Percentiles rank a stretch among this genome's conserved stretches.
Conservation (phyloP, 2,329 filamentous ascomycete species). For the Colletotrichum camelliae region DNA sequence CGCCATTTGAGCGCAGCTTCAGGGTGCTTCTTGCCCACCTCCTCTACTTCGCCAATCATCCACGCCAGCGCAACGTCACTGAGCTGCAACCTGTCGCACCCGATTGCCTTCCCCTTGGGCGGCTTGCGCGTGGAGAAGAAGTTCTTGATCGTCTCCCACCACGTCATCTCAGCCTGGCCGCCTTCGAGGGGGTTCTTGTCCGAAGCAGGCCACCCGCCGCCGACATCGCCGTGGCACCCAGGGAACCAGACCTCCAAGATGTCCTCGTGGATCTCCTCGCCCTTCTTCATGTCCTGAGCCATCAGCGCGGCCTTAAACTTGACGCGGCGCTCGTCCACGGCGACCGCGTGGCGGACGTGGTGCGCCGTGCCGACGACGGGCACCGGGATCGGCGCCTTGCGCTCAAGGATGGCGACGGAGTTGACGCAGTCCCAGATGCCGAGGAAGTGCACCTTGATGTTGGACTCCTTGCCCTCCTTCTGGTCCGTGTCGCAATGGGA, state of each 20-base stretch:
- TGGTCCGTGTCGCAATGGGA: not conserved
- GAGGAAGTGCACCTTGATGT: constrained; percentile 58
- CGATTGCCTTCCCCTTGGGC: constrained; percentile 30
- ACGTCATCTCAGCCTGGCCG: constrained; percentile 23
- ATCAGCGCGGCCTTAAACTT: constrained; percentile 60
- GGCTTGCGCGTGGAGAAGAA: constrained; percentile 39
- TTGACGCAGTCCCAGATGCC: constrained; percentile 62
- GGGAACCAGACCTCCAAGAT: constrained; percentile 61
- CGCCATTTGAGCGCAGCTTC: constrained; percentile 40
- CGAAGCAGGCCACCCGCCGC: constrained; percentile 54
- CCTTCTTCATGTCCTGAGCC: constrained; percentile 40
- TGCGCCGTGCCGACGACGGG: constrained; percentile 45
- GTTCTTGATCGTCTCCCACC: constrained; percentile 39
- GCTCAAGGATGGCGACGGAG: constrained; percentile 49
- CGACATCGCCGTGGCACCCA: constrained; percentile 58
- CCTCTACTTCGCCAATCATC: constrained; percentile 56
- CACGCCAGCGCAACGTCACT: constrained; percentile 56
- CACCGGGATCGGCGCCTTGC: constrained; percentile 41
- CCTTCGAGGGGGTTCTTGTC: constrained; percentile 28
- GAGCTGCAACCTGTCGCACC: constrained; percentile 43
- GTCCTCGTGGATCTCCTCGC: constrained; percentile 37
- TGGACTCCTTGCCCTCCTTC: constrained; percentile 26
- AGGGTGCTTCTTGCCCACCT: constrained; percentile 36
- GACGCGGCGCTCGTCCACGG: constrained; percentile 57
- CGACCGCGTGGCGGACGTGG: constrained; percentile 57